These are phyloP conservation scores for Leishmania tarentolae DNA, from an alignment of 208 protist genomes.

Conservation along the genomic window DNA sequence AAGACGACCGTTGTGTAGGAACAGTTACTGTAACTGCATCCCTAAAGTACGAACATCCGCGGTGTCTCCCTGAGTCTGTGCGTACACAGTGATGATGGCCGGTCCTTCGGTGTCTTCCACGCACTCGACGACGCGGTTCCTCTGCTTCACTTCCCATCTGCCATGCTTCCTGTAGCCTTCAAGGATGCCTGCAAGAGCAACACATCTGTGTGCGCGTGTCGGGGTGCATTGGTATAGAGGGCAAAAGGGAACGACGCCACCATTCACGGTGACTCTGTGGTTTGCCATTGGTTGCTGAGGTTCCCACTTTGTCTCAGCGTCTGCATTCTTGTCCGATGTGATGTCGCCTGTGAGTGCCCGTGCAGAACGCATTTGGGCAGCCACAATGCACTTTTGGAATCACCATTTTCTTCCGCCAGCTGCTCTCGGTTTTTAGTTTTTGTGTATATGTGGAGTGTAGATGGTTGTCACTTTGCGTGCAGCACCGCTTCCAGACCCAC, in stretches of 20 bases:
- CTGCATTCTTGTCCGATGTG: neutral
- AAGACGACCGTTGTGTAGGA: conserved; percentile 58
- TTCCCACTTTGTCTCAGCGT: neutral
- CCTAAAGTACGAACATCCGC: neutral
- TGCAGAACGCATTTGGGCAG: neutral
- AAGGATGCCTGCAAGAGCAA: neutral
- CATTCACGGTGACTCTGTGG: neutral
- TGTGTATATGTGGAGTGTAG: neutral
- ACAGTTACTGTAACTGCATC: neutral
- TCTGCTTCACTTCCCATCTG: neutral
- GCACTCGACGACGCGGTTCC: neutral
- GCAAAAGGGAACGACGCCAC: neutral
- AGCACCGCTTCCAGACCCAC: no score
- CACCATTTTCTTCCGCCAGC: no score
- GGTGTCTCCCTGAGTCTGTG: neutral
- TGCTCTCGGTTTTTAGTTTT: no score
- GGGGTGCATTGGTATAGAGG: neutral
- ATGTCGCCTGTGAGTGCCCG: neutral
- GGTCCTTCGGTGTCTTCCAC: neutral
- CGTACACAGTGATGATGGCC: neutral
- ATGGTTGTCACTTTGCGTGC: neutral
- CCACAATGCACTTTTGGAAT: neutral
- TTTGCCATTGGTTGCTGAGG: neutral
- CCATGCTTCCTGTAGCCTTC: neutral
- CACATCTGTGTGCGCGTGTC: neutral